phyloP scores from a whole-genome alignment of 495 filamentous ascomycete species.

The Penicillium riverlandense region DNA sequence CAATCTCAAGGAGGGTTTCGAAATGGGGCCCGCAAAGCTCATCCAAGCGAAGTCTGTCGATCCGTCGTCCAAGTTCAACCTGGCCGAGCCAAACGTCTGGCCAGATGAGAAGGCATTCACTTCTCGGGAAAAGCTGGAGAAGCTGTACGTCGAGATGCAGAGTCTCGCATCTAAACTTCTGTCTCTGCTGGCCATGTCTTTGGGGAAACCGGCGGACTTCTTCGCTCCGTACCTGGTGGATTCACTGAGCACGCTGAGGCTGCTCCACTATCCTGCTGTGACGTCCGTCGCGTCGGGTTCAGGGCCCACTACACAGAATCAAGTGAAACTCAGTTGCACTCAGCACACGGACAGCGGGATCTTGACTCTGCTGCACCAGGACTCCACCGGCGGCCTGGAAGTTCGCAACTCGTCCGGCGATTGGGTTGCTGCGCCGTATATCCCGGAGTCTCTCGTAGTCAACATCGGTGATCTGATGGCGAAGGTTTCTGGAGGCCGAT shows the following conservation, averaged over 20 bases:
- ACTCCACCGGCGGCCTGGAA: slow-evolving; percentile 34
- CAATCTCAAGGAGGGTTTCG: slow-evolving; percentile 44
- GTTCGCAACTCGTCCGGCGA: slow-evolving; percentile 29
- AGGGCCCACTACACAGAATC: background rate
- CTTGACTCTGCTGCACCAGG: slow-evolving; percentile 37
- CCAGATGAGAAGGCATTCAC: slow-evolving; percentile 13
- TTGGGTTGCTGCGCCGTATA: slow-evolving; percentile 39
- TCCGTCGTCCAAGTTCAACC: slow-evolving; percentile 20
- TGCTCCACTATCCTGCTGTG: slow-evolving; percentile 30
- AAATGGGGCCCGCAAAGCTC: slow-evolving; percentile 26
- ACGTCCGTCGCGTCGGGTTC: slow-evolving; percentile 3
- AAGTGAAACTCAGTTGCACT: slow-evolving; percentile 35
- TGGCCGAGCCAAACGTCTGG: slow-evolving; percentile 39
- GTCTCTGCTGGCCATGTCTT: slow-evolving; percentile 30
- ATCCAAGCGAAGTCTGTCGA: background rate
- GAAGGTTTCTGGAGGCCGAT: slow-evolving; percentile 37
- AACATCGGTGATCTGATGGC: slow-evolving; percentile 47
- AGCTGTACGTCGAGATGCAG: slow-evolving; percentile 35
- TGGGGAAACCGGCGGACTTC: slow-evolving; percentile 28
- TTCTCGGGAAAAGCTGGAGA: slow-evolving; percentile 18
- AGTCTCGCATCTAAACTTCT: slow-evolving; percentile 30
- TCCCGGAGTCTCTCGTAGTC: slow-evolving; percentile 37
- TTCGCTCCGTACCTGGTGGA: slow-evolving; percentile 31
- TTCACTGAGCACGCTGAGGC: slow-evolving; percentile 36
- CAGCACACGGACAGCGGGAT: slow-evolving; percentile 40